These are phyloP conservation scores for Pichia heedii DNA, from an alignment of 805 yeast species.

Conservation along the genomic window DNA sequence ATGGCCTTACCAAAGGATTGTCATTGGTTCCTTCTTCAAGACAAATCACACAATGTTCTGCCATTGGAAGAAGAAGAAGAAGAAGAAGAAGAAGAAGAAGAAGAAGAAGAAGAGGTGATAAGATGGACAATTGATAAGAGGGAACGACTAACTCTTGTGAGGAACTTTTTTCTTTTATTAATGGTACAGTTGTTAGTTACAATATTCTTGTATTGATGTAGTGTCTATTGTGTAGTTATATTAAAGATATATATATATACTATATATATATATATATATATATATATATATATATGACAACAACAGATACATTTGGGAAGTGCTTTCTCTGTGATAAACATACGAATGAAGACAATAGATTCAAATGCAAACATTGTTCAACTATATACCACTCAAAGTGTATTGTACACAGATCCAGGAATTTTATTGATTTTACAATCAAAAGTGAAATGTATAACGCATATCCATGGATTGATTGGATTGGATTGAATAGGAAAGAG, in stretches of 20 bases:
- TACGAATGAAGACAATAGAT: neutral
- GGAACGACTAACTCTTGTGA: too few relatives aligned
- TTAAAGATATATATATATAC: too few relatives aligned
- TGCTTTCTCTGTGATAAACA: neutral
- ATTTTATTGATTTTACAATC: neutral
- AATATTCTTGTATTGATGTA: too few relatives aligned
- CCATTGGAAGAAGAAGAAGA: neutral
- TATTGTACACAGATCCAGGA: neutral
- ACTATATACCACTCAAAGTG: neutral
- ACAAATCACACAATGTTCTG: slow-evolving; percentile 4
- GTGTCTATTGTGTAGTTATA: too few relatives aligned
- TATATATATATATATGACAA: too few relatives aligned
- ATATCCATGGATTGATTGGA: neutral
- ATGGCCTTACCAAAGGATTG: slow-evolving; percentile 2
- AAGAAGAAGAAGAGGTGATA: too few relatives aligned
- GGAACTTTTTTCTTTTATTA: too few relatives aligned
- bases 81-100: too few relatives aligned
- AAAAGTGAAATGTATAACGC: neutral
- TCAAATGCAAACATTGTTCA: neutral
- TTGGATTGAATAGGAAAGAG: too few relatives aligned
- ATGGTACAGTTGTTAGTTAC: too few relatives aligned
- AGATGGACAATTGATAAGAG: too few relatives aligned
- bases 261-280: too few relatives aligned
- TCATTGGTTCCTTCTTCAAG: slow-evolving; percentile 1
- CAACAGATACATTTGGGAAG: neutral